A percentile compares a stretch with the other conserved stretches of the same genome.
Evolutionary conservation across 2,329 filamentous ascomycete genomes (phyloP).

Genomic region (Neonectria hederae): DNA sequence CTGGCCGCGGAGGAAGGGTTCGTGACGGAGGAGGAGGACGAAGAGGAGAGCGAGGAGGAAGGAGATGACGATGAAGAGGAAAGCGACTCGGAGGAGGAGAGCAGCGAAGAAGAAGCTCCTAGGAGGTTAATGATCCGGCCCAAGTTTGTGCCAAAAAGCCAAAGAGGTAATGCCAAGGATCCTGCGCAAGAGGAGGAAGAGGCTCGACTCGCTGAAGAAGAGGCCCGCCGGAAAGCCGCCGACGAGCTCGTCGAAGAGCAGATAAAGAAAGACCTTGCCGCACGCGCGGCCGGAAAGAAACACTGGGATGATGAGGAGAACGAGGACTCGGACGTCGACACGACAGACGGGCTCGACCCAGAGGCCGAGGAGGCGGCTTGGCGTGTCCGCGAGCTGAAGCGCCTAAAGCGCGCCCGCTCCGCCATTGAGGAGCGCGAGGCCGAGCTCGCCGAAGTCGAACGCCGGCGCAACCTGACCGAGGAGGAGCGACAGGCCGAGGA

Average conservation of each 20-base stretch:
- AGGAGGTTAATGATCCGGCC: slow-evolving; percentile 68
- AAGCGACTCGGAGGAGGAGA: slow-evolving; percentile 57
- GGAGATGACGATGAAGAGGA: slow-evolving; percentile 51
- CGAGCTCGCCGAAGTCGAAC: slow-evolving; percentile 89
- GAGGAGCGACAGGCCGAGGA: slow-evolving; percentile 91
- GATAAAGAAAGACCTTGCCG: slow-evolving; percentile 81
- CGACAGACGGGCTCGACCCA: slow-evolving; percentile 86
- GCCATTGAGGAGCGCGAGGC: slow-evolving; percentile 85
- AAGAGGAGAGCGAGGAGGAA: slow-evolving; percentile 48
- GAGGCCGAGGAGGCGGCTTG: slow-evolving; percentile 91
- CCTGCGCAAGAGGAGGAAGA: slow-evolving; percentile 48
- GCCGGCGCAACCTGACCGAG: slow-evolving; percentile 83
- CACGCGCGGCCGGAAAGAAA: slow-evolving; percentile 78
- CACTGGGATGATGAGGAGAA: slow-evolving; percentile 86
- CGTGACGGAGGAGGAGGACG: slow-evolving; percentile 65
- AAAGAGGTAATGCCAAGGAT: slow-evolving; percentile 53
- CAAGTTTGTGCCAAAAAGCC: slow-evolving; percentile 70
- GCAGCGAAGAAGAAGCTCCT: slow-evolving; percentile 66
- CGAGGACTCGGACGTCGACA: slow-evolving; percentile 81
- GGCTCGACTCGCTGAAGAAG: slow-evolving; percentile 61
- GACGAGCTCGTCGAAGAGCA: slow-evolving; percentile 89
- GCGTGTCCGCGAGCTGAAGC: slow-evolving; percentile 90
- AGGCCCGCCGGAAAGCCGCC: slow-evolving; percentile 72
- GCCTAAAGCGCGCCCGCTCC: slow-evolving; percentile 86
- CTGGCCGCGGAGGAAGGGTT: slow-evolving; percentile 69